A percentile compares a stretch with the other conserved stretches of the same genome.
Conservation (phyloP, 441 rosid species). For the Adansonia grandidieri region DNA sequence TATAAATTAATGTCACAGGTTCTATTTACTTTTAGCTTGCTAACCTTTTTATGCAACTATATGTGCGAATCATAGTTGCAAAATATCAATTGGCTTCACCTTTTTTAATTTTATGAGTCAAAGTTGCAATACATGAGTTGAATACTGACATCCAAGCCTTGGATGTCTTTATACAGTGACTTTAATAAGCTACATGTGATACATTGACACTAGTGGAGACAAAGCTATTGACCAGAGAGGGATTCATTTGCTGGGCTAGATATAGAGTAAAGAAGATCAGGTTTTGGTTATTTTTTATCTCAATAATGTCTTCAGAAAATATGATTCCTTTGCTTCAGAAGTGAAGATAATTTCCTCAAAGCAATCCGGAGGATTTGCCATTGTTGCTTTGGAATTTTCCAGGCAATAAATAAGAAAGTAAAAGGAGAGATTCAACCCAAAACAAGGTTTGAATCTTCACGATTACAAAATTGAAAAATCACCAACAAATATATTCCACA, state of each 20-base stretch:
- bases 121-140: neutral
- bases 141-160: neutral
- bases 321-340: neutral
- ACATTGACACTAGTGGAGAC: neutral
- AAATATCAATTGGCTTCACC: neutral
- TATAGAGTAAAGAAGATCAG: neutral
- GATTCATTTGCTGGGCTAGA: neutral
- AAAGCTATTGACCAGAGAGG: neutral
- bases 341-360: neutral
- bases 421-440: no score
- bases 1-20: neutral
- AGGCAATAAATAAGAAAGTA: no score
- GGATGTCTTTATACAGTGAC: neutral
- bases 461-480: no score
- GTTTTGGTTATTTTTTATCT: neutral
- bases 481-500: no score
- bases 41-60: neutral
- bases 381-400: conserved; percentile 1
- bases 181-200: neutral
- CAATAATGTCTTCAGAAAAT: neutral
- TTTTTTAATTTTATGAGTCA: neutral
- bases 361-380: neutral
- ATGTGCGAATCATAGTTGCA: neutral
- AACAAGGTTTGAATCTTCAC: no score
- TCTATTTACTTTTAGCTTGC: neutral